These are phyloP conservation scores for Talaromyces wortmannii DNA, from an alignment of 495 filamentous ascomycete genomes.

Conservation along the genomic window DNA sequence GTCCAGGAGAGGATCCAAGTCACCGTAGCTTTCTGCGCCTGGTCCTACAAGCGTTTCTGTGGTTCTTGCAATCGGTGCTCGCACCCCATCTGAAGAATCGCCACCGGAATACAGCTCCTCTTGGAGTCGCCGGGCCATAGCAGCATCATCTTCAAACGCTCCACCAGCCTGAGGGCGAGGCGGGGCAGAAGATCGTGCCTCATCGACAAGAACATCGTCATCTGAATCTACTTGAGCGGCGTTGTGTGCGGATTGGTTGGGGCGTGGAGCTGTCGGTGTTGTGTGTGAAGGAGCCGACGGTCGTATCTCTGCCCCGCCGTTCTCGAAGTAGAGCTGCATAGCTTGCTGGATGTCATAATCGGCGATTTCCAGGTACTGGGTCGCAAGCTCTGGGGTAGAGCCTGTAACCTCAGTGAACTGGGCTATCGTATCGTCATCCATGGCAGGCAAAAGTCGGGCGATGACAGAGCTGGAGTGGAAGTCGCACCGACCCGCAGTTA, in stretches of 20 bases:
- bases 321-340: conserved; percentile 83
- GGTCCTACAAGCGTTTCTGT: conserved; percentile 87
- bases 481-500: background rate
- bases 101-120: conserved; percentile 74
- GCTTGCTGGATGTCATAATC: conserved; percentile 80
- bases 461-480: background rate
- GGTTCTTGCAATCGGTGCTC: conserved; percentile 85
- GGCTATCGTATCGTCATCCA: conserved; percentile 54
- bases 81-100: conserved; percentile 55
- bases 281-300: background rate
- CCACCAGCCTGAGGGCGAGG: conserved; percentile 3
- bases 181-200: conserved; percentile 14
- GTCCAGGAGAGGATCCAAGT: conserved; percentile 56
- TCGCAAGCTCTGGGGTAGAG: conserved; percentile 54
- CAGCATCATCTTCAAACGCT: conserved; percentile 78
- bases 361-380: conserved; percentile 73
- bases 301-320: conserved; percentile 55
- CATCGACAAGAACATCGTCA: conserved; percentile 30
- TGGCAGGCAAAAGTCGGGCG: conserved; percentile 30
- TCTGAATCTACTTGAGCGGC: conserved; percentile 57
- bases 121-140: conserved; percentile 83
- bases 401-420: conserved; percentile 60
- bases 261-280: background rate
- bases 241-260: background rate
- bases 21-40: conserved; percentile 45